Evolutionary conservation across 179 eudicot genomes (phyloP), one percentile per base, ranked within the genome.

Genomic region (Pouteria campechiana): DNA sequence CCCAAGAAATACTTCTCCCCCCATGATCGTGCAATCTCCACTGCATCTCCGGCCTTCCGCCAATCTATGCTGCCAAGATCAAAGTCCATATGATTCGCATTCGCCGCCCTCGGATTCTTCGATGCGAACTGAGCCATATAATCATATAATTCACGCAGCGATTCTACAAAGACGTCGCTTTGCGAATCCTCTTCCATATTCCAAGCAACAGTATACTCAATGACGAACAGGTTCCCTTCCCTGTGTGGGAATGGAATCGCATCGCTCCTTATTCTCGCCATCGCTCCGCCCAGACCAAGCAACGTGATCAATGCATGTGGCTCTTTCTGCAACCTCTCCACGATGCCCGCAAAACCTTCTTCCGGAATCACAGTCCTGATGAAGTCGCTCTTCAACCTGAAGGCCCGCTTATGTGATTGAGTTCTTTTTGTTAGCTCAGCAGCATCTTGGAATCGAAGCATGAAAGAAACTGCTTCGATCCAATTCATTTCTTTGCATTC

Each of bases 241-340:
- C 78, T 20, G 20, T 72, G 78, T 3, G 78, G 73, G 12, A 67
- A 72, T 1, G 79, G 68, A 19, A 48, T 72, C 13, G 35, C 79
- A 3, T n/a, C n/a, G n/a, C n/a, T n/a, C n/a, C n/a, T n/a, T n/a
- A n/a, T n/a, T n/a, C n/a, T n/a, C n/a, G n/a, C n/a, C n/a, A n/a
- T n/a, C n/a, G n/a, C n/a, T n/a, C n/a, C n/a, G n/a, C n/a, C n/a
- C n/a, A n/a, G n/a, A n/a, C n/a, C n/a, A n/a, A n/a, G n/a, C n/a
- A n/a, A n/a, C n/a, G n/a, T n/a, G n/a, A n/a, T n/a, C n/a, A n/a
- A 23, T 15, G 4, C 6, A 24, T 1, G 32, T 7, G 44, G 49
- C 6, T 52, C 17, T 67, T 36, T 55, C 64, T 15, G 58, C 56
- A 73, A 72, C 63, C 30, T 41, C 33, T 14, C 78, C 78, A 14